phyloP scores from a whole-genome alignment of 2,329 filamentous ascomycete species.

The Paraphoma sp. region DNA sequence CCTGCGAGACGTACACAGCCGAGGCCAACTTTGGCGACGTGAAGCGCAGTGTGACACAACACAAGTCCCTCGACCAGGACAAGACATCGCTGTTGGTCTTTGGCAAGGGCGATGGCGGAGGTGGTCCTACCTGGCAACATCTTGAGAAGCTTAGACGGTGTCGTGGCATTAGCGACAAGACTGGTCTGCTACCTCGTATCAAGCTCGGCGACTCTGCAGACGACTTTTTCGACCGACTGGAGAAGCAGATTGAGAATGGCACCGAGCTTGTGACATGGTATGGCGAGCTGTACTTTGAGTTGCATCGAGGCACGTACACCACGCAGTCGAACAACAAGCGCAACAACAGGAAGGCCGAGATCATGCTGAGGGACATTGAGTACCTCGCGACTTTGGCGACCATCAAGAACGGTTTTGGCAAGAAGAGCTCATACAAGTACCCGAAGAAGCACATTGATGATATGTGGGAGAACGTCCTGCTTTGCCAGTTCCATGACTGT shows the following conservation, averaged over 20 bases:
- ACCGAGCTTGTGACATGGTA: conserved; percentile 92
- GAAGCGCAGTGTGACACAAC: conserved; percentile 84
- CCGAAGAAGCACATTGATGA: conserved; percentile 92
- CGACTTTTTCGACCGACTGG: conserved; percentile 87
- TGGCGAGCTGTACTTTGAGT: conserved; percentile 96
- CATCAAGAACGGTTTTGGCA: conserved; percentile 64
- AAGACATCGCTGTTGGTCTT: conserved; percentile 90
- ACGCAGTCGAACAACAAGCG: conserved; percentile 97
- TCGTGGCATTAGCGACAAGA: conserved; percentile 87
- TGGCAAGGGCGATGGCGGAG: conserved; percentile 95
- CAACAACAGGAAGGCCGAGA: conserved; percentile 87
- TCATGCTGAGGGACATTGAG: conserved; percentile 85
- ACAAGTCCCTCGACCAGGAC: conserved; percentile 96
- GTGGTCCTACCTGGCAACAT: conserved; percentile 91
- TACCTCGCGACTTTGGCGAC: conserved; percentile 86
- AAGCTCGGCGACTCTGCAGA: conserved; percentile 91
- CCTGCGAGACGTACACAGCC: conserved; percentile 93
- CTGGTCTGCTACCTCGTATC: conserved; percentile 82
- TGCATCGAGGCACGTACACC: conserved; percentile 96
- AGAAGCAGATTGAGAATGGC: conserved; percentile 73
- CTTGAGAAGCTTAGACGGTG: conserved; percentile 93
- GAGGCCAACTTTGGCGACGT: conserved; percentile 95
- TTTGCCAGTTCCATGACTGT: conserved; percentile 98
- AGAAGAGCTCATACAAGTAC: conserved; percentile 72
- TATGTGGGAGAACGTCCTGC: conserved; percentile 91